Evolutionary conservation across 2,329 filamentous ascomycete species (phyloP).

Genomic region (Onygenales sp.): DNA sequence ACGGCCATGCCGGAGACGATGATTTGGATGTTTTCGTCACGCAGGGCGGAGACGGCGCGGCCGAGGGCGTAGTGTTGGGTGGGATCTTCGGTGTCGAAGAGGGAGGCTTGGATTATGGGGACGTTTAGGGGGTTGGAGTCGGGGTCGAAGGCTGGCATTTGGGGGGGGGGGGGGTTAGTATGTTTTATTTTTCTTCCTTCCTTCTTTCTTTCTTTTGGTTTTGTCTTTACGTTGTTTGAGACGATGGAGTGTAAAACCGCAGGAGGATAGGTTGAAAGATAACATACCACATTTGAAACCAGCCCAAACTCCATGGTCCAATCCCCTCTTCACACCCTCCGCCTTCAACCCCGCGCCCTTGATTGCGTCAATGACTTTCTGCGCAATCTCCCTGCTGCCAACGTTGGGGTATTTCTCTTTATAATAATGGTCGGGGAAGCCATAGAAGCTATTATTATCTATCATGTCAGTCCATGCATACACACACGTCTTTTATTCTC

Average conservation of each 20-base stretch:
- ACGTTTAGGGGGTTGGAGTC: conserved; percentile 53
- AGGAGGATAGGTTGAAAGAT: neutral
- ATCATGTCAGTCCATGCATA: neutral
- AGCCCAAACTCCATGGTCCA: conserved; percentile 69
- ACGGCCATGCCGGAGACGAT: conserved; percentile 68
- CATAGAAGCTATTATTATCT: conserved; percentile 48
- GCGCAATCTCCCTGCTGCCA: conserved; percentile 52
- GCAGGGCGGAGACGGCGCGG: conserved; percentile 53
- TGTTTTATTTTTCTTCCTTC: neutral
- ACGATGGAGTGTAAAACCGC: neutral
- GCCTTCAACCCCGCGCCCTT: conserved; percentile 50
- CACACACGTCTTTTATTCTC: neutral
- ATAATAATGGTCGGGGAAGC: conserved; percentile 62
- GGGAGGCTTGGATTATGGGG: conserved; percentile 63
- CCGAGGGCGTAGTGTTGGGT: conserved; percentile 59
- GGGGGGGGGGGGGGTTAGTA: too few relatives aligned
- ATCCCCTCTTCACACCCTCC: conserved; percentile 51
- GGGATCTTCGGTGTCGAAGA: conserved; percentile 56
- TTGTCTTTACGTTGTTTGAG: neutral
- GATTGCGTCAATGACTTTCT: conserved; percentile 48
- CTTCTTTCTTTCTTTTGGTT: neutral
- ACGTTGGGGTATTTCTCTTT: conserved; percentile 55
- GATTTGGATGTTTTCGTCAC: conserved; percentile 59
- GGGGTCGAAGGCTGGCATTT: conserved; percentile 47
- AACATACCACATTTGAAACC: conserved; percentile 49